Percentiles rank a stretch among this genome's conserved stretches.
Evolutionary conservation across 2,329 filamentous ascomycete genomes (phyloP).

Genomic region (Cyphellophora attinorum): DNA sequence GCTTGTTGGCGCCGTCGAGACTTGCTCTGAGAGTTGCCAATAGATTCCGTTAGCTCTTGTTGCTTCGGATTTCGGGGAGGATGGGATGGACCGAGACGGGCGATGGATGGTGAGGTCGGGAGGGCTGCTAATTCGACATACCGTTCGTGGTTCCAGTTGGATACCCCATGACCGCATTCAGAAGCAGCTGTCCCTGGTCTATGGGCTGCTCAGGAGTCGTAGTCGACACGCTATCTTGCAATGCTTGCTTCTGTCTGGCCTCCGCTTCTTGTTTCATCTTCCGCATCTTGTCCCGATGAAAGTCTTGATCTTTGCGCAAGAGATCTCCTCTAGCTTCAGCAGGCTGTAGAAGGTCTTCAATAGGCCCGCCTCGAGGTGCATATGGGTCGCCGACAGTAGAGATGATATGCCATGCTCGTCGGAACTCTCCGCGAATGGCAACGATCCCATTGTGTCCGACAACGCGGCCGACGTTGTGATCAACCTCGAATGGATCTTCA

Average conservation of each 20-base stretch:
- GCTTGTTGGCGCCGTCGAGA: constrained; percentile 5
- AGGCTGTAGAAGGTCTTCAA: constrained; percentile 25
- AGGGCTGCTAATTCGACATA: constrained; percentile 14
- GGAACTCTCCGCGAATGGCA: constrained; percentile 74
- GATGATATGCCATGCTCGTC: constrained; percentile 62
- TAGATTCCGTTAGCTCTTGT: constrained; percentile 6
- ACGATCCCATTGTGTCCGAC: constrained; percentile 77
- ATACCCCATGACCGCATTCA: no score
- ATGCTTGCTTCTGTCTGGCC: constrained; percentile 10
- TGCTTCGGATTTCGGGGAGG: not conserved
- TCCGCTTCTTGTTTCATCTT: constrained; percentile 14
- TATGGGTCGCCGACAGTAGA: constrained; percentile 8
- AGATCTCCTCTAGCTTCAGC: constrained; percentile 15
- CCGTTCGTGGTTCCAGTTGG: no score
- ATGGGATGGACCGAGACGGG: not conserved
- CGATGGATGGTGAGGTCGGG: not conserved
- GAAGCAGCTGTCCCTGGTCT: no score
- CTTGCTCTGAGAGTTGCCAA: constrained; percentile 8
- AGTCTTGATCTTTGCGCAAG: constrained; percentile 16
- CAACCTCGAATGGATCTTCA: constrained; percentile 81
- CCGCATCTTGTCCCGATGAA: constrained; percentile 11
- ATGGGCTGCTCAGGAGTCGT: not conserved
- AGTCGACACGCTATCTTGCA: constrained; percentile 4
- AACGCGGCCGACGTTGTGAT: constrained; percentile 81
- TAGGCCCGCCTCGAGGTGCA: constrained; percentile 4